Conservation (phyloP, 306 rosid genomes). For the Prunus mira region DNA sequence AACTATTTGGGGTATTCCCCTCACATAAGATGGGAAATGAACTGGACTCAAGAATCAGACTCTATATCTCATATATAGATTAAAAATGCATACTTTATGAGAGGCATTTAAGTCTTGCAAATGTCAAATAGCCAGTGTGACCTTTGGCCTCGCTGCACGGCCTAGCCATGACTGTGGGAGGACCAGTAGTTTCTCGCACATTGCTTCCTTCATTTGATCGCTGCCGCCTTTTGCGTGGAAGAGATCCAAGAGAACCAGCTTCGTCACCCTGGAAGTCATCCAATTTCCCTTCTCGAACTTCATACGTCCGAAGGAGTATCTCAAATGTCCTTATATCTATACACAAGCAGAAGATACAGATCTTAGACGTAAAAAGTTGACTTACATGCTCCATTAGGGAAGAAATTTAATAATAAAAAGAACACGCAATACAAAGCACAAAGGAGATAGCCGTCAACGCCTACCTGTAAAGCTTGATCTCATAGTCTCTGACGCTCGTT, state of each 20-base stretch:
- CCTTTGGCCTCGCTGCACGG: conserved; percentile 80
- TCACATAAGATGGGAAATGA: neutral
- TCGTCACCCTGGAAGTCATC: conserved; percentile 24
- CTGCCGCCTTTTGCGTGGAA: conserved; percentile 67
- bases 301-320: conserved; percentile 69
- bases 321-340: conserved; percentile 90
- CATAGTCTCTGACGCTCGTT: conserved; percentile 62
- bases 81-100: conserved; percentile 22
- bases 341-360: conserved; percentile 8
- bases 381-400: no score
- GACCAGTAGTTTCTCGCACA: conserved; percentile 25
- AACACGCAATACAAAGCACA: neutral
- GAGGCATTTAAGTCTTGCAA: conserved; percentile 69
- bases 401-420: neutral
- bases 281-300: conserved; percentile 60
- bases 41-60: neutral
- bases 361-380: neutral
- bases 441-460: neutral
- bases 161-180: conserved; percentile 58
- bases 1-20: neutral
- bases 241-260: conserved; percentile 36
- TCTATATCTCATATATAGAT: neutral
- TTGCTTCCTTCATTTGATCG: conserved; percentile 48
- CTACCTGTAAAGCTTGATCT: conserved; percentile 62
- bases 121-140: conserved; percentile 89